phyloP scores from a whole-genome alignment of 1,139 yeast genomes.

The Candida sanyaensis region DNA sequence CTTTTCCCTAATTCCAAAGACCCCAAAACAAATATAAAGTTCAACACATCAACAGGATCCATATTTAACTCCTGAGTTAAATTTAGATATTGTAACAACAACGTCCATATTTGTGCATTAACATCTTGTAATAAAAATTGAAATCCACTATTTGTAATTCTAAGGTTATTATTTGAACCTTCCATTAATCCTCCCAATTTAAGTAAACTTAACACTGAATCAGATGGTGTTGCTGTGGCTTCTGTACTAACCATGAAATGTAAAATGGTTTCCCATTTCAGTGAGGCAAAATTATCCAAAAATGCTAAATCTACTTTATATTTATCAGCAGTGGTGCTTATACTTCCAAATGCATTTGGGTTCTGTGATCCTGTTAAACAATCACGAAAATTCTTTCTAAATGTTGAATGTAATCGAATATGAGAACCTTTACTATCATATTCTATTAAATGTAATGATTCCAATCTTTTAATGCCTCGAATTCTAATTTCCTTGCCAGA shows the following conservation, averaged over 20 bases:
- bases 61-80: constrained; percentile 81
- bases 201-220: constrained; percentile 63
- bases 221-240: constrained; percentile 61
- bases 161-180: constrained; percentile 46
- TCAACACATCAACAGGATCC: constrained; percentile 96
- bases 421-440: constrained; percentile 58
- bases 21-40: constrained; percentile 90
- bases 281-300: constrained; percentile 78
- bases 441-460: constrained; percentile 72
- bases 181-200: constrained; percentile 88
- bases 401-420: constrained; percentile 68
- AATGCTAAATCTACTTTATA: constrained; percentile 61
- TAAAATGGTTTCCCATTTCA: constrained; percentile 91
- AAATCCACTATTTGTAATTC: constrained; percentile 88
- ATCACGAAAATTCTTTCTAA: constrained; percentile 72
- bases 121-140: constrained; percentile 91
- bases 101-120: constrained; percentile 94
- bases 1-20: constrained; percentile 86
- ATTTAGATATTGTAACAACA: constrained; percentile 81
- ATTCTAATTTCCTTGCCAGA: constrained; percentile 53
- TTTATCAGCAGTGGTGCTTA: constrained; percentile 32
- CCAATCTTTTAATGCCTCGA: constrained; percentile 77
- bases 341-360: constrained; percentile 47
- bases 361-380: constrained; percentile 81
- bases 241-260: constrained; percentile 98